Percentiles rank a stretch among this genome's conserved stretches.
Conservation (phyloP, 768 basidiomycete species). For the Thelephora aurantiotincta region DNA sequence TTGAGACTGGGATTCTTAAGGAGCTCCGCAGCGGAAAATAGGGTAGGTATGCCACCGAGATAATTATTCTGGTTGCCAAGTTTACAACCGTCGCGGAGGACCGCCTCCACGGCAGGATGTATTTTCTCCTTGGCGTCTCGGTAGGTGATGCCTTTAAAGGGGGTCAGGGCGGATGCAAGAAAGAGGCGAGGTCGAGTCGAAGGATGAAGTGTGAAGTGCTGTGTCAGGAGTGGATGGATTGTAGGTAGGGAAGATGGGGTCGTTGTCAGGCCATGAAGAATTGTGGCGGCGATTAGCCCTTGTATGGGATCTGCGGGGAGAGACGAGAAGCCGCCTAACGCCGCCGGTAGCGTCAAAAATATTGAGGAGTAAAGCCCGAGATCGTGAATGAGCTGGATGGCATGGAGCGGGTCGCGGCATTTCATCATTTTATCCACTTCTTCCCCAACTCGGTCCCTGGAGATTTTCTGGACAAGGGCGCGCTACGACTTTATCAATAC, state of each 20-base stretch:
- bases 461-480: constrained; percentile 67
- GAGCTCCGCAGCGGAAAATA: constrained; percentile 41
- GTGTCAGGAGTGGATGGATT: constrained; percentile 32
- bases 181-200: constrained; percentile 48
- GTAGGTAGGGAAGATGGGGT: constrained; percentile 21
- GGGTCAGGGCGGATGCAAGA: constrained; percentile 64
- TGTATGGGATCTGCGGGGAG: constrained; percentile 22
- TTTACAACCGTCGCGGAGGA: constrained; percentile 76
- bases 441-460: constrained; percentile 81
- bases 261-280: constrained; percentile 38
- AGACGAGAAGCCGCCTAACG: constrained; percentile 29
- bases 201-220: constrained; percentile 21
- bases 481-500: constrained; percentile 21
- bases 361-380: constrained; percentile 58
- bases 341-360: constrained; percentile 40
- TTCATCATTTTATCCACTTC: constrained; percentile 92
- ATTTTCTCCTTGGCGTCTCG: constrained; percentile 49
- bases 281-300: constrained; percentile 40
- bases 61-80: constrained; percentile 67
- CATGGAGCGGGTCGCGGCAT: constrained; percentile 65
- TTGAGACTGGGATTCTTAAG: constrained; percentile 22
- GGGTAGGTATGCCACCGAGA: constrained; percentile 56
- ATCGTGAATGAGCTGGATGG: constrained; percentile 62
- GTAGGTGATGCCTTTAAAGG: constrained; percentile 48
- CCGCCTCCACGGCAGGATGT: constrained; percentile 45